Conservation (phyloP, 176 grass and related monocot genomes). For the Oryza coarctata region DNA sequence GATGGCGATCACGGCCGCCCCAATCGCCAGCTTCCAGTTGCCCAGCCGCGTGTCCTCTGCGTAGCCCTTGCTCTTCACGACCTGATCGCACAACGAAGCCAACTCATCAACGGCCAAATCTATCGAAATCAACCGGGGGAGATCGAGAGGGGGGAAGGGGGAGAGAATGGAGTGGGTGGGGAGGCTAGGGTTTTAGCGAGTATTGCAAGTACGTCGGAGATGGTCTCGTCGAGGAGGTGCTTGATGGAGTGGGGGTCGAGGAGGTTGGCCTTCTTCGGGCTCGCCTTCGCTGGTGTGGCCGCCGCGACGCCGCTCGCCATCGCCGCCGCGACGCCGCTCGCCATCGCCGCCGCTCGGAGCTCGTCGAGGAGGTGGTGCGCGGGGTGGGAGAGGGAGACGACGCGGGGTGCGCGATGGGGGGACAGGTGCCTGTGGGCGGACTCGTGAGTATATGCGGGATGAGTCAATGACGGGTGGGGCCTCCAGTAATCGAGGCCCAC, state of each 20-base stretch:
- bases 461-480: slow-evolving; percentile 24
- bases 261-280: slow-evolving; percentile 72
- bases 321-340: slow-evolving; percentile 27
- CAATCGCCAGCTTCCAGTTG: slow-evolving; percentile 80
- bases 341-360: slow-evolving; percentile 38
- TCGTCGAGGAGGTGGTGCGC: slow-evolving; percentile 9
- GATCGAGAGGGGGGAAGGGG: neutral
- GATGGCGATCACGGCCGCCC: slow-evolving; percentile 75
- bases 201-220: slow-evolving; percentile 46
- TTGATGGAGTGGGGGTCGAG: slow-evolving; percentile 79
- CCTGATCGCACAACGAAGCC: slow-evolving; percentile 31
- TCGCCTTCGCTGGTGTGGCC: slow-evolving; percentile 33
- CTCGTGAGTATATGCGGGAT: neutral
- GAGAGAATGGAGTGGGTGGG: neutral
- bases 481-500: fast-evolving
- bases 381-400: neutral
- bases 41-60: slow-evolving; percentile 79
- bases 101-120: slow-evolving; percentile 15
- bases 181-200: slow-evolving; percentile 13
- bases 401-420: neutral
- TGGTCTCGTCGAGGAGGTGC: slow-evolving; percentile 79
- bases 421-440: neutral
- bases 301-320: slow-evolving; percentile 38
- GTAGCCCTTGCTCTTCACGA: slow-evolving; percentile 86
- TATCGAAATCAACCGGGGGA: neutral